phyloP scores from a whole-genome alignment of 805 yeast species.

The Yarrowia osloensis region DNA sequence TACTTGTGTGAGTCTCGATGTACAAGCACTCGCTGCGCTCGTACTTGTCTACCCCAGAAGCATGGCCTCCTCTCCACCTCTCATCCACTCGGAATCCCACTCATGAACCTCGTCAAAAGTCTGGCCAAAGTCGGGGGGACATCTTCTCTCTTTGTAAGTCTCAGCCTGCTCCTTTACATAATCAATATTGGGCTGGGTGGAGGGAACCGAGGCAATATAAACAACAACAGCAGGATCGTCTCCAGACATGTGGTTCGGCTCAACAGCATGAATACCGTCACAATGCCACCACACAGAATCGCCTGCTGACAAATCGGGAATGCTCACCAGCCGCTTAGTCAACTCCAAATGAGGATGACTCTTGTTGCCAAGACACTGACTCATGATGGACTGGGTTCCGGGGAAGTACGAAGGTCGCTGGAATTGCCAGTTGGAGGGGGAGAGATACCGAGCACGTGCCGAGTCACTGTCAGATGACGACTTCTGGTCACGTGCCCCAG shows the following conservation, averaged over 20 bases:
- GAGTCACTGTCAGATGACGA: neutral
- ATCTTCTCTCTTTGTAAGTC: neutral
- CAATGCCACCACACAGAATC: slow-evolving; percentile 23
- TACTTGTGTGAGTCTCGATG: no score
- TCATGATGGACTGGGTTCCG: neutral
- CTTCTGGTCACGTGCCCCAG: no score
- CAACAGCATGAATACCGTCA: slow-evolving; percentile 15
- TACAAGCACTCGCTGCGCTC: no score
- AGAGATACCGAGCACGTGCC: neutral
- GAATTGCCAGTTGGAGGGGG: neutral
- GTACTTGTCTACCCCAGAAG: neutral
- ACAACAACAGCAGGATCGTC: slow-evolving; percentile 4
- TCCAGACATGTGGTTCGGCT: neutral
- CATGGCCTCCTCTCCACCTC: slow-evolving; percentile 1
- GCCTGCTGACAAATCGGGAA: neutral
- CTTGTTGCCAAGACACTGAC: neutral
- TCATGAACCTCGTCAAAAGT: neutral
- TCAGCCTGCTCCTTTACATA: neutral
- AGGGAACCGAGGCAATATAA: neutral
- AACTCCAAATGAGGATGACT: neutral
- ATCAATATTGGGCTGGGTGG: neutral
- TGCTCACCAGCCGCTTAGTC: neutral
- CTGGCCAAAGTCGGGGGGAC: slow-evolving; percentile 2
- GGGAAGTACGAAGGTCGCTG: neutral
- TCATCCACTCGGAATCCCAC: neutral